phyloP scores from a whole-genome alignment of 441 rosid genomes.

The Populus hybrid region DNA sequence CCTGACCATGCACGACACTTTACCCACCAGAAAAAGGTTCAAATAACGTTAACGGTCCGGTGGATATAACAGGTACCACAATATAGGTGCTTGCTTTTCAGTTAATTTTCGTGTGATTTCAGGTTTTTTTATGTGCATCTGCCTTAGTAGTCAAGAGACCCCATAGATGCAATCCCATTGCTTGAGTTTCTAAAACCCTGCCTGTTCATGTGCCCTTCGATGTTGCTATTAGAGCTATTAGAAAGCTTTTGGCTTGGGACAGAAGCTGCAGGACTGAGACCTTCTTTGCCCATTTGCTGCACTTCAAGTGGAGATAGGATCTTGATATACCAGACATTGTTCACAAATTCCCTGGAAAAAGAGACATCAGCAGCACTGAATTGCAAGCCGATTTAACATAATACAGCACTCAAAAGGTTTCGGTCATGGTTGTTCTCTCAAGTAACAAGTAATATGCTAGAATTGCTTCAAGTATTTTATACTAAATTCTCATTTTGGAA shows the following conservation, averaged over 20 bases:
- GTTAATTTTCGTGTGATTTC: not conserved
- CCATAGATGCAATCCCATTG: slow-evolving; percentile 28
- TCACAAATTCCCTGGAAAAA: slow-evolving; percentile 56
- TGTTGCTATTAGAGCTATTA: slow-evolving; percentile 20
- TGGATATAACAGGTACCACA: not conserved
- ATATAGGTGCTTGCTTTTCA: not conserved
- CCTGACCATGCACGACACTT: slow-evolving; percentile 1
- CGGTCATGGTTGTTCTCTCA: no score
- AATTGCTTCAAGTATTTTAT: not conserved
- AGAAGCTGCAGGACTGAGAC: slow-evolving; percentile 23
- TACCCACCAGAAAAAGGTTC: not conserved
- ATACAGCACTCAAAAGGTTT: not conserved
- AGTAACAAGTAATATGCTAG: not conserved
- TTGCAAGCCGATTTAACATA: not conserved
- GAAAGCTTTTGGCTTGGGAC: slow-evolving; percentile 29
- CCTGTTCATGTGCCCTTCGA: slow-evolving; percentile 13
- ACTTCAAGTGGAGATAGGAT: slow-evolving; percentile 72
- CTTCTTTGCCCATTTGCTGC: slow-evolving; percentile 58
- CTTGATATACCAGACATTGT: slow-evolving; percentile 67
- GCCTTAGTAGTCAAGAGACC: slow-evolving; percentile 30
- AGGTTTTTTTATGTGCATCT: not conserved
- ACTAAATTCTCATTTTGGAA: not conserved
- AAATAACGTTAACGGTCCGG: not conserved
- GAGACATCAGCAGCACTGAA: not conserved
- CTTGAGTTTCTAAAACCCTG: slow-evolving; percentile 28